phyloP scores from a whole-genome alignment of 306 rosid species.

The Vigna trinervia region DNA sequence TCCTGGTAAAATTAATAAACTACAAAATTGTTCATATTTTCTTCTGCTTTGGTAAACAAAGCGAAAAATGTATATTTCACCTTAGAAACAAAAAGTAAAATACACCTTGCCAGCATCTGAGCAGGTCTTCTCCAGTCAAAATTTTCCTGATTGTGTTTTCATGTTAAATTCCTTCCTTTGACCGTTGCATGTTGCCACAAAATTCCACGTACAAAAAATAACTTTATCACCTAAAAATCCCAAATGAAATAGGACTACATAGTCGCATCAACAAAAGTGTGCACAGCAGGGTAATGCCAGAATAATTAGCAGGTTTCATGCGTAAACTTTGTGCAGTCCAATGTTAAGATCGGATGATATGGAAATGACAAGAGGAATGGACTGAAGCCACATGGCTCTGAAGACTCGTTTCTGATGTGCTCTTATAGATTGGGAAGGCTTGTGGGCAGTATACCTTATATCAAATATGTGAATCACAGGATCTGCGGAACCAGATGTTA shows the following conservation, averaged over 20 bases:
- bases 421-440: conserved; percentile 82
- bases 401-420: conserved; percentile 97
- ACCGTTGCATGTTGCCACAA: conserved; percentile 25
- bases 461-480: conserved; percentile 94
- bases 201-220: conserved; percentile 4
- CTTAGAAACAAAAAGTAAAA: conserved; percentile 2
- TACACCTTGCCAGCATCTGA: conserved; percentile 12
- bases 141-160: conserved; percentile 20
- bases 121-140: conserved; percentile 29
- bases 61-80: background rate
- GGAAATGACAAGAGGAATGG: conserved; percentile 81
- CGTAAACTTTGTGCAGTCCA: conserved; percentile 76
- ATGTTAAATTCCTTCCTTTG: conserved; percentile 5
- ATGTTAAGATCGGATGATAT: conserved; percentile 92
- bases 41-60: background rate
- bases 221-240: background rate
- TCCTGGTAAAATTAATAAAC: background rate
- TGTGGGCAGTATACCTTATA: conserved; percentile 69
- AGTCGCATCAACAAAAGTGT: conserved; percentile 15
- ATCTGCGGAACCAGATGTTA: conserved; percentile 91
- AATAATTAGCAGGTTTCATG: conserved; percentile 35
- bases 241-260: background rate
- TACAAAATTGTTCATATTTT: background rate
- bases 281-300: background rate
- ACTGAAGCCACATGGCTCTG: conserved; percentile 89